These are phyloP conservation scores for Fusarium sacchari DNA, from an alignment of 2,329 filamentous ascomycete species.

Conservation along the genomic window DNA sequence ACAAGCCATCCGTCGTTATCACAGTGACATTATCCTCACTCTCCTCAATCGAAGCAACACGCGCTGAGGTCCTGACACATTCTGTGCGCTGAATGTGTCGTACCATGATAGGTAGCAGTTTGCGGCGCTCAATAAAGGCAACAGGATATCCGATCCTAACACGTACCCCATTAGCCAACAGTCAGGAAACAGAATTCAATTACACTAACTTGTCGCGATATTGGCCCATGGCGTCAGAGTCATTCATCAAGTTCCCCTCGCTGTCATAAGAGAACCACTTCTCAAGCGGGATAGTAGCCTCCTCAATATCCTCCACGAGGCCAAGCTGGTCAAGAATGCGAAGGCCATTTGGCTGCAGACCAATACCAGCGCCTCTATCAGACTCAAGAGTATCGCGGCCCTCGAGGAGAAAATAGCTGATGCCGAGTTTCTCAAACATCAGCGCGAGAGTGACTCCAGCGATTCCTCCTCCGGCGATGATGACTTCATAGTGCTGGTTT, in stretches of 20 bases:
- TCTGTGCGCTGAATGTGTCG: not conserved
- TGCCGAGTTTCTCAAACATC: not conserved
- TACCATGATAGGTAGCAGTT: not conserved
- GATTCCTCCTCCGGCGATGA: not conserved
- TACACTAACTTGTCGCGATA: not conserved
- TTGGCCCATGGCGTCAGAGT: not conserved
- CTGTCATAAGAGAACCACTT: constrained; percentile 1
- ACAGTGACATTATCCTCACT: not conserved
- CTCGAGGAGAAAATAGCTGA: not conserved
- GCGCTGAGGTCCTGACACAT: not conserved
- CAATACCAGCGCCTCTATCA: not conserved
- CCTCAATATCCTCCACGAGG: not conserved
- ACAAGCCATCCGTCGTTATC: not conserved
- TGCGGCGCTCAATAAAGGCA: not conserved
- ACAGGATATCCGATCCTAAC: not conserved
- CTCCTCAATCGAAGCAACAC: not conserved
- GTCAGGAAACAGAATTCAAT: not conserved
- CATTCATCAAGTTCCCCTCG: not conserved
- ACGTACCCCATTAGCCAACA: not conserved
- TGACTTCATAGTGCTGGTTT: not conserved
- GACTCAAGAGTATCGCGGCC: not conserved
- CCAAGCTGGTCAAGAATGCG: not conserved
- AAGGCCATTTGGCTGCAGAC: not conserved
- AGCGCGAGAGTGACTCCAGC: not conserved
- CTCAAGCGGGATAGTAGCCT: not conserved